Evolutionary conservation across 768 basidiomycete genomes (phyloP).

Genomic region (Piloderma croceum): DNA sequence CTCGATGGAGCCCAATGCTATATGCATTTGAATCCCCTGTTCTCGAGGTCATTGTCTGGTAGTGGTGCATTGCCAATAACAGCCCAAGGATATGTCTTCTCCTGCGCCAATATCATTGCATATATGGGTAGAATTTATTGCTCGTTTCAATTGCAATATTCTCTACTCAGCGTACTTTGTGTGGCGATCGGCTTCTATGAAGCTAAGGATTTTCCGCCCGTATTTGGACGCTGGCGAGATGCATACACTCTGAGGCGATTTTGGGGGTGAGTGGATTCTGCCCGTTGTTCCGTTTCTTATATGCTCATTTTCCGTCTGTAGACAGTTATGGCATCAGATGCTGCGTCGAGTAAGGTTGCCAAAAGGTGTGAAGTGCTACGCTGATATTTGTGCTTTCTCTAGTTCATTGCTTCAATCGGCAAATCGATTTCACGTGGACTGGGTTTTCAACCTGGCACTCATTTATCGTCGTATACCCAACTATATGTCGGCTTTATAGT

Average conservation of each 20-base stretch:
- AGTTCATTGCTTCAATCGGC: conserved; percentile 22
- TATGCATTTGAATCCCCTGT: too few species aligned
- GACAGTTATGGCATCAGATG: too few species aligned
- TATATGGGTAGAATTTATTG: neutral
- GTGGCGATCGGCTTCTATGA: conserved; percentile 16
- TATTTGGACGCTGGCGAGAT: conserved; percentile 29
- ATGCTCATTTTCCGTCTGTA: too few species aligned
- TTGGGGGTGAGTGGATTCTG: too few species aligned
- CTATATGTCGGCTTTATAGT: conserved; percentile 28
- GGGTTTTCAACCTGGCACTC: conserved; percentile 14
- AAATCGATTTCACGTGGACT: conserved; percentile 14
- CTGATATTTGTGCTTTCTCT: too few species aligned
- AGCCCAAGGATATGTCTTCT: conserved; percentile 1
- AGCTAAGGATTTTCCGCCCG: conserved; percentile 34
- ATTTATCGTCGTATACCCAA: conserved; percentile 22
- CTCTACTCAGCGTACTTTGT: conserved; percentile 2
- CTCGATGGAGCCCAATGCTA: too few species aligned
- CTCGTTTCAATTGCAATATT: neutral
- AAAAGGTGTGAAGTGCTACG: too few species aligned
- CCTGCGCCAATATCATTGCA: conserved; percentile 3
- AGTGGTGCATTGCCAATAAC: neutral
- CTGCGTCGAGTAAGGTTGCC: too few species aligned
- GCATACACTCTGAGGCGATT: conserved; percentile 34
- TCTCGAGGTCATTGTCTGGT: too few species aligned
- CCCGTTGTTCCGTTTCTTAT: too few species aligned